A percentile compares a stretch with the other conserved stretches of the same genome.
phyloP scores from a whole-genome alignment of 257 asterid species.

The Capsicum baccatum region DNA sequence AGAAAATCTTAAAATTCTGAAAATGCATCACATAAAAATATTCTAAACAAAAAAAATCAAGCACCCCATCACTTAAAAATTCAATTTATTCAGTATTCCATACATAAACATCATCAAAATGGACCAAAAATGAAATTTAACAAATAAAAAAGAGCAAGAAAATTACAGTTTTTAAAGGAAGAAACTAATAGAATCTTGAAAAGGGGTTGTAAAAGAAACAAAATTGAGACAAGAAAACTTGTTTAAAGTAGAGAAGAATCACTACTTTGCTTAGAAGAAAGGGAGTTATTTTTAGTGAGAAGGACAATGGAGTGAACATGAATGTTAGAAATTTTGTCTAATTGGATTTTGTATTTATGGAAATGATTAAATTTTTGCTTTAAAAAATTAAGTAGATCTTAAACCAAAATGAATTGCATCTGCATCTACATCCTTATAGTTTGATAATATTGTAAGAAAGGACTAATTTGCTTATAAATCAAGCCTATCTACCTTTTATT shows the following conservation, averaged over 20 bases:
- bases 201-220: conserved; percentile 12
- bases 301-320: conserved; percentile 37
- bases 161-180: background rate
- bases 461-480: background rate
- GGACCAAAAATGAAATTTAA: background rate
- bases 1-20: background rate
- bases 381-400: conserved; percentile 21
- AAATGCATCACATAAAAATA: background rate
- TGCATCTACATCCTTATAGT: background rate
- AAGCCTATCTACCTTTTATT: background rate
- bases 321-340: conserved; percentile 11
- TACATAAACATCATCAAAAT: background rate
- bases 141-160: background rate
- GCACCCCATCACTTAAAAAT: background rate
- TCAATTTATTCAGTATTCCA: background rate
- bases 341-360: background rate
- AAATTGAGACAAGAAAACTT: conserved; percentile 24
- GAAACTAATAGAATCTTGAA: background rate
- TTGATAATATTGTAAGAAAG: background rate
- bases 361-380: background rate
- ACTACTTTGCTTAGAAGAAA: conserved; percentile 55
- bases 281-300: conserved; percentile 31
- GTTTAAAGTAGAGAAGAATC: conserved; percentile 40
- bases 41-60: background rate
- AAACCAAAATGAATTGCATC: background rate